A percentile compares a stretch with the other conserved stretches of the same genome.
Conservation (phyloP, 495 filamentous ascomycete species). For the Aspergillus egyptiacus region DNA sequence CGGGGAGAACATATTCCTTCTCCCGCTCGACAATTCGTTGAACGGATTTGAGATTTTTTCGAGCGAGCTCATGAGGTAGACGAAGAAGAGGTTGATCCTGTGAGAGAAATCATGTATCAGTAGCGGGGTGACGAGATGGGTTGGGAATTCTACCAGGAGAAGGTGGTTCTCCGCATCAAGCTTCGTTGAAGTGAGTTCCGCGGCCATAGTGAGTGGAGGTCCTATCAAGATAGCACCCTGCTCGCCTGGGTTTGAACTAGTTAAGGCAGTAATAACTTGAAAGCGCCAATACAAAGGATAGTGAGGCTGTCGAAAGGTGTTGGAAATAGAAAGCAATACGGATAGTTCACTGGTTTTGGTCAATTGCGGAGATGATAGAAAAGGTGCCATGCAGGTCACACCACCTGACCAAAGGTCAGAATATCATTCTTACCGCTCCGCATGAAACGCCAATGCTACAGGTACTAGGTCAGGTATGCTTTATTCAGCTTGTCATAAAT, state of each 20-base stretch:
- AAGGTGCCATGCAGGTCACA: constrained; percentile 17
- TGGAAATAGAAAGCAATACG: no score
- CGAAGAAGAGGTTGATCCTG: constrained; percentile 95
- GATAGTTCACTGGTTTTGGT: no score
- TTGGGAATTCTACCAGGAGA: constrained; percentile 49
- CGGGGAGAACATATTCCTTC: constrained; percentile 58
- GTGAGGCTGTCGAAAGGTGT: no score
- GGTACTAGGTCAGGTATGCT: no score
- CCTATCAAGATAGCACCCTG: no score
- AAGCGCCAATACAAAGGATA: no score
- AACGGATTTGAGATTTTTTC: constrained; percentile 86
- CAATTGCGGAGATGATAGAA: no score
- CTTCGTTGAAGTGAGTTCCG: constrained; percentile 55
- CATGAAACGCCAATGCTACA: no score
- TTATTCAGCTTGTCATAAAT: no score
- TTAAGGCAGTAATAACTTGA: no score
- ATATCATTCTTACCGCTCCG: no score
- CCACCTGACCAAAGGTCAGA: neutral
- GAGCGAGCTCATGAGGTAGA: constrained; percentile 81
- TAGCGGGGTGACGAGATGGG: constrained; percentile 8
- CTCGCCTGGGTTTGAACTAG: no score
- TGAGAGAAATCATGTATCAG: constrained; percentile 10
- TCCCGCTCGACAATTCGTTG: constrained; percentile 79
- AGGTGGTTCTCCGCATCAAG: constrained; percentile 69
- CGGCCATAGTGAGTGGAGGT: constrained; percentile 32